Conservation (phyloP, 1,284 basidiomycete genomes). For the Leccinum pallidistipes region DNA sequence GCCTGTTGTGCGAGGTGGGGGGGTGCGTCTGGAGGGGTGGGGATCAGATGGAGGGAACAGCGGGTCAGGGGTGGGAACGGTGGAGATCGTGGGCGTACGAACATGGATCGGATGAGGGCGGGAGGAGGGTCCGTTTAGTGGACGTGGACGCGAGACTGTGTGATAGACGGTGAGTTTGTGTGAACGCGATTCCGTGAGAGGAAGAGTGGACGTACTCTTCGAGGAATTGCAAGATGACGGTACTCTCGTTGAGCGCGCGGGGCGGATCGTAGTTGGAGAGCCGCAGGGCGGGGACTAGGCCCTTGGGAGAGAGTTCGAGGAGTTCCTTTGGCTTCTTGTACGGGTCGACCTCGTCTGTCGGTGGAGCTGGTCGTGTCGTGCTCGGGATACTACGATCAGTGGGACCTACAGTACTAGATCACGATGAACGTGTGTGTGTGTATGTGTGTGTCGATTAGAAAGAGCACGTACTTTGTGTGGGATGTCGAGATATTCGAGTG, state of each 20-base stretch:
- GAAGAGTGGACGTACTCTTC: conserved; percentile 52
- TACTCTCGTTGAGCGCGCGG: conserved; percentile 65
- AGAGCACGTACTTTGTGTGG: conserved; percentile 33
- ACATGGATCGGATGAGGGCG: conserved; percentile 62
- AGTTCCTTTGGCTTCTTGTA: conserved; percentile 79
- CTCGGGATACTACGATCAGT: not conserved
- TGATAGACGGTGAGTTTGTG: not conserved
- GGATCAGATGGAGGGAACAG: not conserved
- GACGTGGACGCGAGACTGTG: conserved; percentile 47
- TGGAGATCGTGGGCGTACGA: conserved; percentile 16
- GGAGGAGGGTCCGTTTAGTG: conserved; percentile 53
- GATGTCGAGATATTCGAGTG: conserved; percentile 40
- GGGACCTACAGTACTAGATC: conserved; percentile 38
- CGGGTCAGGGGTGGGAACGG: not conserved
- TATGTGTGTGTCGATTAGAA: not conserved
- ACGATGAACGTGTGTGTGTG: not conserved
- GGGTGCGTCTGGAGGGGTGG: conserved; percentile 45
- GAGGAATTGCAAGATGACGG: conserved; percentile 71
- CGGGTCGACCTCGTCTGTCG: conserved; percentile 73
- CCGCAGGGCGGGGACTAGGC: conserved; percentile 72
- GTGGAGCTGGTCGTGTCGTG: not conserved
- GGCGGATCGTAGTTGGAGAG: conserved; percentile 54
- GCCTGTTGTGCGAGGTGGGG: no score
- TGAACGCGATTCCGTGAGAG: not conserved
- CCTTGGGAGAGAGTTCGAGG: conserved; percentile 78